Conservation (phyloP, 2,329 filamentous ascomycete genomes). For the Didymella keratinophila region DNA sequence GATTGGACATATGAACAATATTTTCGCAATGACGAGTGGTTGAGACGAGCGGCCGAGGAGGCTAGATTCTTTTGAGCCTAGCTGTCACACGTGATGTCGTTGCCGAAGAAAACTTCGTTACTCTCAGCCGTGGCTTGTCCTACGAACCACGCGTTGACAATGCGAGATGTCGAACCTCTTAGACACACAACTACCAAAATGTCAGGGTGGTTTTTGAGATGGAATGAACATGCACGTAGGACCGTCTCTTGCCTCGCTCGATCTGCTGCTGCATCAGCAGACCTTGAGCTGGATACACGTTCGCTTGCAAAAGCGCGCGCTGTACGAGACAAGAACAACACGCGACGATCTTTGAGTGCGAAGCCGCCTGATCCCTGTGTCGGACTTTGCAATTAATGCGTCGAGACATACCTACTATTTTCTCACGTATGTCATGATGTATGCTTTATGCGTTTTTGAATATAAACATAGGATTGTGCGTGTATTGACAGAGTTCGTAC, state of each 20-base stretch:
- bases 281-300: slow-evolving; percentile 51
- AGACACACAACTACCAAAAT: not conserved
- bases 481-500: slow-evolving; percentile 17
- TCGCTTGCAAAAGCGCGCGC: slow-evolving; percentile 12
- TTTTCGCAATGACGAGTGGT: not conserved
- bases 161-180: not conserved
- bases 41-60: not conserved
- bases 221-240: not conserved
- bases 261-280: slow-evolving; percentile 43
- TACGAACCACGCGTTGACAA: slow-evolving; percentile 9
- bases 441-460: not conserved
- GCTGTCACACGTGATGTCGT: not conserved
- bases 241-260: slow-evolving; percentile 52
- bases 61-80: not conserved
- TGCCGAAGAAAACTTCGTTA: slow-evolving; percentile 9
- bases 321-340: slow-evolving; percentile 51
- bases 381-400: slow-evolving; percentile 52
- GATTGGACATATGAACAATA: slow-evolving; percentile 3
- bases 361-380: slow-evolving; percentile 41
- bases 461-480: slow-evolving; percentile 16
- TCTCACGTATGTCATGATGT: not conserved
- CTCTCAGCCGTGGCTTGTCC: slow-evolving; percentile 7
- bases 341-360: slow-evolving; percentile 54
- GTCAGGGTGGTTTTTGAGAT: not conserved
- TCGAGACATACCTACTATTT: slow-evolving; percentile 42